Evolutionary conservation across 1,139 yeast genomes (phyloP), one percentile per base, ranked within the genome.

Genomic region (Hemisphaericaspora xylanilytica): DNA sequence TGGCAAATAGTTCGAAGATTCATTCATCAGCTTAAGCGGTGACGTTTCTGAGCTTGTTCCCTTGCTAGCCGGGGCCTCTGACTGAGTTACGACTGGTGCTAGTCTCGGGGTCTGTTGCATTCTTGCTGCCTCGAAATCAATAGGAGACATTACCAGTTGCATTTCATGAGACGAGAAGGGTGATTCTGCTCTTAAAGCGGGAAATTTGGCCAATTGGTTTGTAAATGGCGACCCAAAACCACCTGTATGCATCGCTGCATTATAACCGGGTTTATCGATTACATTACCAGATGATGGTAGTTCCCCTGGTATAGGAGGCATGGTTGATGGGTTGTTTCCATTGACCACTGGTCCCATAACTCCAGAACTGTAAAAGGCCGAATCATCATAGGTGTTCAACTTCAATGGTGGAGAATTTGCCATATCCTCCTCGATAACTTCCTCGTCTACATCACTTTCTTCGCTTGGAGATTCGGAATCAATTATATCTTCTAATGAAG

Each of bases 1-100:
- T 1, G 88, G 89, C 28, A 82, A 57, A 53, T 80, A 79, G 48
- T 80, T 81, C 1, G 74, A 63, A 0, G 75, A 63, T 39, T 70
- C 75, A 1, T 62, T 49, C 5, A 53, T 48, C 3, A 44, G 38
- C 31, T 52, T 51, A 8, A 38, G 24, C 5, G 49, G 44, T 3
- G 44, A 39, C 22, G 28, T 12, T 24, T 30, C 34, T 10, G 32
- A 24, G 18, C 26, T 32, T 8, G 18, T 13, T 20, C 29, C 29
- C 18, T 34, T 28, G 21, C 28, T 14, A 15, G 12, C 17, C 14
- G 36, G 12, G 14, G 7, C 22, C 14, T 32, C 25, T 12, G 18
- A 3, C 14, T 17, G 27, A 21, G 17, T 13, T 13, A 21, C 12
- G 16, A 21, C 11, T 27, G 32, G 24, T 12, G 36, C 44, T 21